These are phyloP conservation scores for Hamigera avellanea DNA, from an alignment of 495 filamentous ascomycete species.

Conservation along the genomic window DNA sequence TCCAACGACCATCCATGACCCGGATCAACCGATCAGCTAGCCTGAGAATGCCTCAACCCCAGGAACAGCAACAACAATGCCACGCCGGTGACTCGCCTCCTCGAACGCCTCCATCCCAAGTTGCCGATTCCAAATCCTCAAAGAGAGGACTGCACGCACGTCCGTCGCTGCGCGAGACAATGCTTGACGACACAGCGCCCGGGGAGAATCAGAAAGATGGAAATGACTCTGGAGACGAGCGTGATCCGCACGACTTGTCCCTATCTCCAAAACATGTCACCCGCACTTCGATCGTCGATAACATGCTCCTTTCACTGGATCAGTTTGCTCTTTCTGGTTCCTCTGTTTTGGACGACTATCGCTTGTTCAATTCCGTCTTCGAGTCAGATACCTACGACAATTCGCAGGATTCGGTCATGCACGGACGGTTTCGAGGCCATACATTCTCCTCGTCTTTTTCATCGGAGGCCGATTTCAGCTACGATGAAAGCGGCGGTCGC, in stretches of 20 bases:
- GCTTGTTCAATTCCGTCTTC: constrained; percentile 29
- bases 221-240: constrained; percentile 35
- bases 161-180: constrained; percentile 36
- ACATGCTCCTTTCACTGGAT: constrained; percentile 84
- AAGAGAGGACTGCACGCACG: constrained; percentile 20
- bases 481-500: constrained; percentile 51
- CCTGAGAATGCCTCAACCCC: constrained; percentile 23
- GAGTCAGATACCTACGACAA: constrained; percentile 17
- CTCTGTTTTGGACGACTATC: constrained; percentile 28
- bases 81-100: constrained; percentile 26
- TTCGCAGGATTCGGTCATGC: constrained; percentile 16
- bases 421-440: constrained; percentile 43
- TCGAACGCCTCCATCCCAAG: constrained; percentile 32
- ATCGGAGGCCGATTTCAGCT: constrained; percentile 61
- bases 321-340: constrained; percentile 50
- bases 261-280: constrained; percentile 62
- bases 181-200: constrained; percentile 35
- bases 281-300: constrained; percentile 80
- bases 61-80: constrained; percentile 16
- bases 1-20: constrained; percentile 2
- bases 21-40: constrained; percentile 10
- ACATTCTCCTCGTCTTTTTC: constrained; percentile 58
- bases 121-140: constrained; percentile 16
- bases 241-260: constrained; percentile 84
- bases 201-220: constrained; percentile 28